phyloP scores from a whole-genome alignment of 345 rosid species.

The Viola odorata region DNA sequence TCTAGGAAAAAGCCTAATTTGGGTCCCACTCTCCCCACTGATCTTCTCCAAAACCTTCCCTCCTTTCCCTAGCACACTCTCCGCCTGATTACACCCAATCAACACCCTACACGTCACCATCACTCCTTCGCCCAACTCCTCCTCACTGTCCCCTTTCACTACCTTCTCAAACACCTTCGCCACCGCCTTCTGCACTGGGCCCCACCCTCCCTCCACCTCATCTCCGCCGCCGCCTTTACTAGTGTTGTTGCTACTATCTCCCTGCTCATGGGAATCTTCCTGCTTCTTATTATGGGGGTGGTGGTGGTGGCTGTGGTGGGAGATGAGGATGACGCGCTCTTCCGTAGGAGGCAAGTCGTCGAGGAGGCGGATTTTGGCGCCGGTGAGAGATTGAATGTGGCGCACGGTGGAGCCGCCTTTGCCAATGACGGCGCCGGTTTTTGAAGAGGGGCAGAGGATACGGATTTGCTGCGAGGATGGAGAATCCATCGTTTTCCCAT shows the following conservation, averaged over 20 bases:
- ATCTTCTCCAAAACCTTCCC: conserved; percentile 49
- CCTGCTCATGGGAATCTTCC: neutral
- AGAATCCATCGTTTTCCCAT: too few relatives aligned
- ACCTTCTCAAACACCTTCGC: conserved; percentile 61
- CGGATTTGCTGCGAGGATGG: conserved; percentile 10
- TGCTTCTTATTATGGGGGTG: conserved; percentile 5
- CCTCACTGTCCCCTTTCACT: conserved; percentile 42
- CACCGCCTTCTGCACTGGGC: conserved; percentile 47
- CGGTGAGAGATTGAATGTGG: conserved; percentile 23
- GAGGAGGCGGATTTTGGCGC: conserved; percentile 34
- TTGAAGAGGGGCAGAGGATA: conserved; percentile 35
- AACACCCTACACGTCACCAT: conserved; percentile 48
- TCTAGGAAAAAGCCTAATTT: conserved; percentile 32
- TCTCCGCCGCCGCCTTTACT: neutral
- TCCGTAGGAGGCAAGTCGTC: conserved; percentile 28
- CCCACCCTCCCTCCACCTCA: conserved; percentile 29
- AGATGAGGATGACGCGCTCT: conserved; percentile 30
- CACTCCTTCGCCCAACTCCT: conserved; percentile 31
- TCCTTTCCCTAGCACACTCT: conserved; percentile 36
- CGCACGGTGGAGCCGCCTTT: conserved; percentile 18
- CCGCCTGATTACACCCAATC: conserved; percentile 42
- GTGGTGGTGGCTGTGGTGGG: neutral
- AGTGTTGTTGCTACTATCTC: neutral
- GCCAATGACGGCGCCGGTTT: conserved; percentile 23
- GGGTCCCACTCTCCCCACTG: conserved; percentile 47